Percentiles rank a stretch among this genome's conserved stretches.
Evolutionary conservation across 75 land plant species (phyloP).

Genomic region (Selaginella moellendorffii): DNA sequence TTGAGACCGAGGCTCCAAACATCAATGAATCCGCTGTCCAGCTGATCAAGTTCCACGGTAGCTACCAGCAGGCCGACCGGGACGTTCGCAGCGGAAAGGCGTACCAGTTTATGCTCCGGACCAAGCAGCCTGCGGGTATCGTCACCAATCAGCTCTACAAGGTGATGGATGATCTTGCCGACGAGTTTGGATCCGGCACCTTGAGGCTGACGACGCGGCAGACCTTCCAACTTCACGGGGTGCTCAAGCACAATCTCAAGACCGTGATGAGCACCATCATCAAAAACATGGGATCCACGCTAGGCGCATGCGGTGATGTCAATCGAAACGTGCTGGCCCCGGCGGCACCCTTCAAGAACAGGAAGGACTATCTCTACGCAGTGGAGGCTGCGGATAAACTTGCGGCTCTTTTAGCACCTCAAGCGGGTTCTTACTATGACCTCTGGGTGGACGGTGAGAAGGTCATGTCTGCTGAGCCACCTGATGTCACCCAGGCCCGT

Average conservation of each 20-base stretch:
- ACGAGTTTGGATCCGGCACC: constrained; percentile 93
- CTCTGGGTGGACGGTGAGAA: constrained; percentile 98
- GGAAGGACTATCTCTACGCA: constrained; percentile 77
- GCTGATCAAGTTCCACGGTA: constrained; percentile 95
- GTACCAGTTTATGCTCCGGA: constrained; percentile 95
- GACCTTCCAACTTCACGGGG: constrained; percentile 96
- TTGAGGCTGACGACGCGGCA: constrained; percentile 91
- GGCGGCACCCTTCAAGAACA: constrained; percentile 56
- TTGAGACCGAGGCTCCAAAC: constrained; percentile 75
- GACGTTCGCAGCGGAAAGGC: constrained; percentile 55
- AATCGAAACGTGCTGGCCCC: constrained; percentile 96
- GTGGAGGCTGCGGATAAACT: constrained; percentile 88
- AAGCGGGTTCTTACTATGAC: constrained; percentile 94
- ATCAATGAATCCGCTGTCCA: constrained; percentile 83
- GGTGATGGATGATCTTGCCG: constrained; percentile 93
- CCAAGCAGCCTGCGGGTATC: constrained; percentile 86
- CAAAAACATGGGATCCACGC: constrained; percentile 83
- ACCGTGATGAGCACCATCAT: constrained; percentile 84
- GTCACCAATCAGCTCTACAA: constrained; percentile 76
- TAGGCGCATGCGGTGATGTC: constrained; percentile 97
- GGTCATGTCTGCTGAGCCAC: constrained; percentile 84
- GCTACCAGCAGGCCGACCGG: constrained; percentile 87
- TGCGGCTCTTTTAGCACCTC: constrained; percentile 92
- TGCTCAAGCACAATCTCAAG: constrained; percentile 75
- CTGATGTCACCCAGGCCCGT: constrained; percentile 74